Evolutionary conservation across 768 basidiomycete species (phyloP).

Genomic region (Lactarius vividus): DNA sequence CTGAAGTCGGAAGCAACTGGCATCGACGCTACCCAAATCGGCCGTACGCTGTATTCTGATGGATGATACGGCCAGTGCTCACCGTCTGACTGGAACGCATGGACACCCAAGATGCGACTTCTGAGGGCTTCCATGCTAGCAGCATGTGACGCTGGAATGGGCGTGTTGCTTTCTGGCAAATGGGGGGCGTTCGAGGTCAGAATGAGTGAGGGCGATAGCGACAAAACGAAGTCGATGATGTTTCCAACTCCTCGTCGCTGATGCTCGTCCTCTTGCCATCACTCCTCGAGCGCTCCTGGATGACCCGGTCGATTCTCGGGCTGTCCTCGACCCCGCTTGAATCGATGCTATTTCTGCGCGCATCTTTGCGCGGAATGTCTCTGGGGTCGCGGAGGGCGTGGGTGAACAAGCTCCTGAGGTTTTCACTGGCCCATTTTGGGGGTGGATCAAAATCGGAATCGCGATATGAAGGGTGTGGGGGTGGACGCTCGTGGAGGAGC

Average conservation of each 20-base stretch:
- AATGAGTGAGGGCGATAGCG: background rate
- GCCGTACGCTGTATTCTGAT: background rate
- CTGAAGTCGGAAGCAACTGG: conserved; percentile 20
- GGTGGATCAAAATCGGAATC: conserved; percentile 29
- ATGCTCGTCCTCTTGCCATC: conserved; percentile 27
- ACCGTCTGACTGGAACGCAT: conserved; percentile 17
- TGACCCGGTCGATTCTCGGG: conserved; percentile 24
- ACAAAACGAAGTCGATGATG: conserved; percentile 22
- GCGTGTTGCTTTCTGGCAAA: conserved; percentile 3
- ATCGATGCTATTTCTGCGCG: conserved; percentile 28
- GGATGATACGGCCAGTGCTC: background rate
- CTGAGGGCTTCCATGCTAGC: conserved; percentile 21
- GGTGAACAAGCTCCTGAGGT: conserved; percentile 22
- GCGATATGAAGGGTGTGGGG: conserved; percentile 23
- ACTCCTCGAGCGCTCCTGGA: conserved; percentile 24
- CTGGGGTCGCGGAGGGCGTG: conserved; percentile 23
- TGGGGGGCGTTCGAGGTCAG: background rate
- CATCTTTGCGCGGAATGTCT: conserved; percentile 14
- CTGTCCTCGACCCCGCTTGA: conserved; percentile 28
- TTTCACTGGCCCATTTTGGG: conserved; percentile 25
- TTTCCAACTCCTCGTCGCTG: conserved; percentile 27
- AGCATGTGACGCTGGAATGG: conserved; percentile 18
- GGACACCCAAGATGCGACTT: conserved; percentile 15
- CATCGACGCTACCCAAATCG: conserved; percentile 14
- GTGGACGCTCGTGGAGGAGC: conserved; percentile 24